A percentile compares a stretch with the other conserved stretches of the same genome.
Conservation (phyloP, 2,329 filamentous ascomycete genomes). For the Purpureocillium lavendulum region DNA sequence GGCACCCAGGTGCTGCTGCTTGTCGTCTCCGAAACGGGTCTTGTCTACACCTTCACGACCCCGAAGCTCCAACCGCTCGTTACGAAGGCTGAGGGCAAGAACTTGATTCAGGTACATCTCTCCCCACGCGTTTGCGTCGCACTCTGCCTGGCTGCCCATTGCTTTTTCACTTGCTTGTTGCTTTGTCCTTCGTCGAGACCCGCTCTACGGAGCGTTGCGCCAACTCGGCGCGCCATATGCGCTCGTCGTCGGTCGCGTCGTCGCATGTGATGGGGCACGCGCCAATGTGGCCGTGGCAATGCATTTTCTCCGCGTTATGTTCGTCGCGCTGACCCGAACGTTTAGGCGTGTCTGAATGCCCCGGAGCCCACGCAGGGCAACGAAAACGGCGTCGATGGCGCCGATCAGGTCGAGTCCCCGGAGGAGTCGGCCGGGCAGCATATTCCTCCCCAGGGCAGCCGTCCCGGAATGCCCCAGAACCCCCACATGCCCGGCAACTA, state of each 20-base stretch:
- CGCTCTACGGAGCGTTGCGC: no score
- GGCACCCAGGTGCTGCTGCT: slow-evolving; percentile 95
- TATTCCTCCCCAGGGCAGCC: slow-evolving; percentile 52
- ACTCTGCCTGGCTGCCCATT: background rate
- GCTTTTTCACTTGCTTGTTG: background rate
- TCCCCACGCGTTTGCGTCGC: slow-evolving; percentile 1
- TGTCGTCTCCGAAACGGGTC: slow-evolving; percentile 92
- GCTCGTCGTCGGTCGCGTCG: no score
- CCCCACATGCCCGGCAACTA: slow-evolving; percentile 56
- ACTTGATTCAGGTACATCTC: slow-evolving; percentile 79
- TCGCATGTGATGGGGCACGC: no score
- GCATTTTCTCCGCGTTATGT: no score
- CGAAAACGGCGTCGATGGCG: slow-evolving; percentile 73
- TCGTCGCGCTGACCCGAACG: no score
- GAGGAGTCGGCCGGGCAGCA: slow-evolving; percentile 77
- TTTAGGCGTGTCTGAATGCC: slow-evolving; percentile 87
- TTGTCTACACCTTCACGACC: slow-evolving; percentile 97
- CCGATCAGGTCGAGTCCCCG: slow-evolving; percentile 76
- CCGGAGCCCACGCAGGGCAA: slow-evolving; percentile 78
- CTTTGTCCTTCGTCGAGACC: slow-evolving; percentile 1
- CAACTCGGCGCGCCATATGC: no score
- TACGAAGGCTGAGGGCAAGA: slow-evolving; percentile 98
- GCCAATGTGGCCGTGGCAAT: no score
- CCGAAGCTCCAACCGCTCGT: slow-evolving; percentile 97
- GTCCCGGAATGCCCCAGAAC: slow-evolving; percentile 58